Conservation (phyloP, 2,329 filamentous ascomycete species). For the Thermothelomyces thermophilus region DNA sequence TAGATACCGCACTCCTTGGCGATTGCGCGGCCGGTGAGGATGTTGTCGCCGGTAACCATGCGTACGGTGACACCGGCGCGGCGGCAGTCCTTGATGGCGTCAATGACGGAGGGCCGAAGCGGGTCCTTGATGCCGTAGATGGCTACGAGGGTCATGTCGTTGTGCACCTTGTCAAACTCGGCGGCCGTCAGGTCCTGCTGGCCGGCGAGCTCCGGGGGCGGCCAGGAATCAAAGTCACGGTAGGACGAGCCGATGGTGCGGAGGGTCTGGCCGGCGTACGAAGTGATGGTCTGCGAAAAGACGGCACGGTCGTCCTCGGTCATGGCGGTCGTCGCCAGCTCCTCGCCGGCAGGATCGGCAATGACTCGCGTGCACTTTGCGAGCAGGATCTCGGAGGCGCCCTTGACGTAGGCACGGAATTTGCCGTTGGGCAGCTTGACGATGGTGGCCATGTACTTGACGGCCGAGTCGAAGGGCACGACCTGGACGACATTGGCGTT, state of each 20-base stretch:
- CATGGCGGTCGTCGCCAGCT: slow-evolving; percentile 44
- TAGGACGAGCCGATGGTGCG: slow-evolving; percentile 71
- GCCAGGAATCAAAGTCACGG: slow-evolving; percentile 55
- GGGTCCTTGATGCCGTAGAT: slow-evolving; percentile 72
- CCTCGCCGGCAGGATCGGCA: slow-evolving; percentile 43
- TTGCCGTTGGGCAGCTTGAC: slow-evolving; percentile 36
- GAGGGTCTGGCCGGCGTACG: slow-evolving; percentile 60
- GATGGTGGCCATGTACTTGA: slow-evolving; percentile 52
- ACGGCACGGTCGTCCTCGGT: slow-evolving; percentile 50
- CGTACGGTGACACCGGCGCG: slow-evolving; percentile 61
- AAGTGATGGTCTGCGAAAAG: slow-evolving; percentile 49
- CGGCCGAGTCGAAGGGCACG: slow-evolving; percentile 47
- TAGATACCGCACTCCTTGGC: slow-evolving; percentile 67
- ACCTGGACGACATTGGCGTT: slow-evolving; percentile 42
- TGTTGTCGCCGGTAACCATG: slow-evolving; percentile 68
- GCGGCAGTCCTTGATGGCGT: slow-evolving; percentile 61
- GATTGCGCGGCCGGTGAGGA: slow-evolving; percentile 66
- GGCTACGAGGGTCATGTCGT: slow-evolving; percentile 66
- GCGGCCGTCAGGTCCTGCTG: slow-evolving; percentile 55
- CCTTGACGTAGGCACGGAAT: slow-evolving; percentile 50
- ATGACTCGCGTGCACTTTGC: slow-evolving; percentile 38
- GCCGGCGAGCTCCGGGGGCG: slow-evolving; percentile 23
- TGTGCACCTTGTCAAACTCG: slow-evolving; percentile 56
- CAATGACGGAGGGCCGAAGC: slow-evolving; percentile 59
- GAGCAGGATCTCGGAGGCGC: slow-evolving; percentile 51